Base-by-base conservation (phyloP, 306 rosid species). In the Gynostemma pentaphyllum region DNA sequence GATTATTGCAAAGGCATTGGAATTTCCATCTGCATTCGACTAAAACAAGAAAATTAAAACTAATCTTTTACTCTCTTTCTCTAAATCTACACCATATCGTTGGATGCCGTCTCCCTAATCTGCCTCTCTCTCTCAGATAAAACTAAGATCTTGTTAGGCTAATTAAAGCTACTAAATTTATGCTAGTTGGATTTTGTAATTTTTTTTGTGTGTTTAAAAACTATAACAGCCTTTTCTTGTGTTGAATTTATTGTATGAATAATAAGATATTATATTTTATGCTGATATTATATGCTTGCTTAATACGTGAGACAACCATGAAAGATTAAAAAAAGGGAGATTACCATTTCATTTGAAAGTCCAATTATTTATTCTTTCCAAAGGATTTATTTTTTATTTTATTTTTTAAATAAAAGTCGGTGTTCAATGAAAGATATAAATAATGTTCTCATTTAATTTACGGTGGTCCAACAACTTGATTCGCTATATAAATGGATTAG, bases 21-120 rank as follows among this genome's bases (percentile, higher is more conserved):
- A 39, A 60, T 4, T 23, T 39, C 11, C 66, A 60, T 39, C 66
- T 2, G 36, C 12, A 60, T 34, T 13, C 34, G 66, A 40, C 42
- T 19, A 60, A 59, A 36, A n/a, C 46, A 59, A 59, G 45, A 57
- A 57, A 57, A 59, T 22, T 39, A 34, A 18, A 23, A n/a, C 45
- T 30, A 59, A 21, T 21, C 47, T 59, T n/a, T n/a, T 59, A 32
- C 14, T 36, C 0, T 54, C 16, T 34, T 26, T 56, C 39, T 9
- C 37, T 29, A 18, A 12, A 19, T 18, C 13, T 8, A 60, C 46
- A 7, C 12, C 48, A 22, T 3, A 32, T 60, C 22, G 65, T 60
- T 59, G 34, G 46, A n/a, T 59, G 64, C 64, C 64, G 64, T 59
- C 64, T 36, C n/a, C n/a, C n/a, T n/a, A n/a, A n/a, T n/a, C n/a